phyloP scores from a whole-genome alignment of 176 grass and related monocot species.

The Echinochloa phyllopogon region DNA sequence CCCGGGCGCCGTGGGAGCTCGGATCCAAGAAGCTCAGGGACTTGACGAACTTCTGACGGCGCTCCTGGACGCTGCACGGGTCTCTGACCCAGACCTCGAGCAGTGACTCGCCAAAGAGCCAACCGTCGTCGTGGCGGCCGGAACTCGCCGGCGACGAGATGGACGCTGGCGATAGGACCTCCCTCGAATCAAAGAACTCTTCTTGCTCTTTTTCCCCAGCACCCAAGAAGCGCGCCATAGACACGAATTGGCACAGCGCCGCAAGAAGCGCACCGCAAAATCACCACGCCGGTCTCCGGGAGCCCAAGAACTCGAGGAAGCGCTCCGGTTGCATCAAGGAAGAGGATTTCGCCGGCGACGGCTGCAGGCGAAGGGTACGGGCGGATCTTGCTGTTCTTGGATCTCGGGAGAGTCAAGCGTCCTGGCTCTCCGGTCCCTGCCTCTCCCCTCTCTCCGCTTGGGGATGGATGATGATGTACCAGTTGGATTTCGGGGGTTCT shows the following conservation, averaged over 20 bases:
- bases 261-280: neutral
- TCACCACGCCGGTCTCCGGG: constrained; percentile 20
- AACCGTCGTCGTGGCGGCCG: constrained; percentile 35
- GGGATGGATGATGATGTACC: constrained; percentile 23
- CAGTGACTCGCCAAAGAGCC: constrained; percentile 20
- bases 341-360: constrained; percentile 8
- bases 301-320: neutral
- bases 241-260: constrained; percentile 5
- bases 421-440: neutral
- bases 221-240: constrained; percentile 46
- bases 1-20: neutral
- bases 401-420: constrained; percentile 34
- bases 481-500: constrained; percentile 41
- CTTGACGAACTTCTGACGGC: constrained; percentile 60
- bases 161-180: constrained; percentile 65
- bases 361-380: neutral
- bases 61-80: constrained; percentile 59
- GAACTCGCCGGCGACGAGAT: constrained; percentile 52
- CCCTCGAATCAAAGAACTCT: constrained; percentile 84
- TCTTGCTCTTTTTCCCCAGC: constrained; percentile 49
- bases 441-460: neutral
- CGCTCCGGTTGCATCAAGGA: constrained; percentile 6
- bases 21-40: constrained; percentile 59
- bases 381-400: constrained; percentile 47
- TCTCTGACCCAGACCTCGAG: constrained; percentile 66